Conservation (phyloP, 345 rosid species). For the Populus ilicifolia region DNA sequence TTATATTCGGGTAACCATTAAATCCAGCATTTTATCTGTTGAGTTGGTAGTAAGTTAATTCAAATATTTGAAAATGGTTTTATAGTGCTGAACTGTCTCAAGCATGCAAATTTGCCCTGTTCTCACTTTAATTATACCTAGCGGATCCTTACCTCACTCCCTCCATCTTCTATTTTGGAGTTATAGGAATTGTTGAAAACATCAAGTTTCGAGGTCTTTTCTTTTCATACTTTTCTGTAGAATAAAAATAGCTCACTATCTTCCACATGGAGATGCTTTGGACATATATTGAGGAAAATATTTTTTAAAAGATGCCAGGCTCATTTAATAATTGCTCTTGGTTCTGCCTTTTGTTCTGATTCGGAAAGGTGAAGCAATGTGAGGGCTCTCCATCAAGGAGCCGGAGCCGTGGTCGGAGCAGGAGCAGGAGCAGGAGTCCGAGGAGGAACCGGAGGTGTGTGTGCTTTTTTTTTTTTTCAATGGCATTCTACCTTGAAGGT, state of each 20-base stretch:
- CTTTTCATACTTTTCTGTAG: neutral
- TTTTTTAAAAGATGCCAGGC: neutral
- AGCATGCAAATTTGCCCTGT: neutral
- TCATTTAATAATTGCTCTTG: neutral
- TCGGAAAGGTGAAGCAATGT: neutral
- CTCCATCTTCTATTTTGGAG: neutral
- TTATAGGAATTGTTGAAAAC: neutral
- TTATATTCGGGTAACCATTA: slow-evolving; percentile 4
- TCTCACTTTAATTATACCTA: neutral
- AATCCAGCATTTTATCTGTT: neutral
- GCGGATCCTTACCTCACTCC: neutral
- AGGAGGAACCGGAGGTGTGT: neutral
- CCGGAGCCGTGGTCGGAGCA: neutral
- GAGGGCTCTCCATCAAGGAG: neutral
- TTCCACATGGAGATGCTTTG: neutral
- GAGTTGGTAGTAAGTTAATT: neutral
- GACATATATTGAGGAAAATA: neutral
- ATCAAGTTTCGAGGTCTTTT: neutral
- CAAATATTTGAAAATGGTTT: neutral
- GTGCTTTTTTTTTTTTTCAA: neutral
- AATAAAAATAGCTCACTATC: neutral
- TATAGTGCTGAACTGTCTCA: neutral
- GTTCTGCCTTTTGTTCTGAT: neutral
- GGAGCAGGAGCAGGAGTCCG: neutral
- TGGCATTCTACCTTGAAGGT: neutral